Evolutionary conservation across 306 rosid species (phyloP).

Genomic region (Rosa multiflora): DNA sequence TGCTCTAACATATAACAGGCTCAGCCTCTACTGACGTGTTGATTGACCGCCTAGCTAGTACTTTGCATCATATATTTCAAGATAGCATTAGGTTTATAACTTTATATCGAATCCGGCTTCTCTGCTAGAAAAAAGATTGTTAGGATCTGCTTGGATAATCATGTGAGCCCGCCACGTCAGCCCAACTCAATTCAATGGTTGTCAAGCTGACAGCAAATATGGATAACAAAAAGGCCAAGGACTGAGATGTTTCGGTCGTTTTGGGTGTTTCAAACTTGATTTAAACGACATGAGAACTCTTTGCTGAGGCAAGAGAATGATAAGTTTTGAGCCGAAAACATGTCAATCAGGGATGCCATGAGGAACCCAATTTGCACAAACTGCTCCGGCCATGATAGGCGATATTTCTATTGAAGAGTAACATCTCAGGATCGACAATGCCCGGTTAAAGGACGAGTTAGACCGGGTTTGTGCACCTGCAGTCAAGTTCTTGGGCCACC

Average conservation of each 20-base stretch:
- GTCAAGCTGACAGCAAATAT: too few relatives aligned
- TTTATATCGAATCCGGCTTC: too few relatives aligned
- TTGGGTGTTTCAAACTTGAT: slow-evolving; percentile 61
- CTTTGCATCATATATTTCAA: too few relatives aligned
- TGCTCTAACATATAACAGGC: too few relatives aligned
- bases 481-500: slow-evolving; percentile 80
- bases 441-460: slow-evolving; percentile 78
- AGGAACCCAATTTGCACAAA: slow-evolving; percentile 88
- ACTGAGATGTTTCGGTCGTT: neutral
- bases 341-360: slow-evolving; percentile 95
- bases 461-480: slow-evolving; percentile 87
- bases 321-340: slow-evolving; percentile 84
- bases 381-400: slow-evolving; percentile 74
- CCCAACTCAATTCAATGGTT: too few relatives aligned
- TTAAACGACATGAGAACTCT: slow-evolving; percentile 90
- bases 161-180: too few relatives aligned
- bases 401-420: slow-evolving; percentile 90
- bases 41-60: too few relatives aligned
- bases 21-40: too few relatives aligned
- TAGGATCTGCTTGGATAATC: too few relatives aligned
- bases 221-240: too few relatives aligned
- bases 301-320: slow-evolving; percentile 93
- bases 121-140: too few relatives aligned
- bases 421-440: slow-evolving; percentile 84
- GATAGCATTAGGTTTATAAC: too few relatives aligned